phyloP scores from a whole-genome alignment of 768 basidiomycete species.

The Leccinellum luteum region DNA sequence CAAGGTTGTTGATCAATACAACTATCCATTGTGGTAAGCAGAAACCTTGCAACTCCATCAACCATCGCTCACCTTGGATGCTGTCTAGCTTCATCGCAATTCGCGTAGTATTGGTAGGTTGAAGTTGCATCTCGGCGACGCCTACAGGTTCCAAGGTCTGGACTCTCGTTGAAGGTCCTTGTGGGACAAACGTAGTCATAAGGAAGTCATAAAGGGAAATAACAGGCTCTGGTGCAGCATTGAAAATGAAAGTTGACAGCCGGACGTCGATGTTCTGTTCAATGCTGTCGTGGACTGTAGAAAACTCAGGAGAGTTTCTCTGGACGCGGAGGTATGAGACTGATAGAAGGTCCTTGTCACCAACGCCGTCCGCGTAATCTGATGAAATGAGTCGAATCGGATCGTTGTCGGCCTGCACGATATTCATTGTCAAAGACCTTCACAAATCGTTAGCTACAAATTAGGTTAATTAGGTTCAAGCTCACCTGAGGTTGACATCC shows the following conservation, averaged over 20 bases:
- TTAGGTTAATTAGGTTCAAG: neutral
- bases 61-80: slow-evolving; percentile 59
- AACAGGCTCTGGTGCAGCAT: slow-evolving; percentile 86
- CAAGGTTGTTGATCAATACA: slow-evolving; percentile 66
- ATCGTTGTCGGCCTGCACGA: slow-evolving; percentile 54
- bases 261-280: slow-evolving; percentile 86
- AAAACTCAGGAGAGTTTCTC: slow-evolving; percentile 81
- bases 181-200: slow-evolving; percentile 91
- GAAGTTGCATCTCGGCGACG: slow-evolving; percentile 1
- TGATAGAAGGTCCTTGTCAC: slow-evolving; percentile 66
- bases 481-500: slow-evolving; percentile 73
- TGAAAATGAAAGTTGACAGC: slow-evolving; percentile 88
- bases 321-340: slow-evolving; percentile 81
- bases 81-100: slow-evolving; percentile 82
- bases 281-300: slow-evolving; percentile 73
- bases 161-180: slow-evolving; percentile 6
- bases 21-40: slow-evolving; percentile 44
- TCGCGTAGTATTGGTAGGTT: slow-evolving; percentile 59
- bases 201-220: slow-evolving; percentile 93
- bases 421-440: slow-evolving; percentile 75
- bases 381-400: slow-evolving; percentile 70
- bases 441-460: slow-evolving; percentile 7
- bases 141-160: slow-evolving; percentile 10
- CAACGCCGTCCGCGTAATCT: slow-evolving; percentile 36
- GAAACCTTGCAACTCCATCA: neutral